A percentile compares a stretch with the other conserved stretches of the same genome.
phyloP scores from a whole-genome alignment of 106 monocot genomes.

The Narthecium ossifragum region DNA sequence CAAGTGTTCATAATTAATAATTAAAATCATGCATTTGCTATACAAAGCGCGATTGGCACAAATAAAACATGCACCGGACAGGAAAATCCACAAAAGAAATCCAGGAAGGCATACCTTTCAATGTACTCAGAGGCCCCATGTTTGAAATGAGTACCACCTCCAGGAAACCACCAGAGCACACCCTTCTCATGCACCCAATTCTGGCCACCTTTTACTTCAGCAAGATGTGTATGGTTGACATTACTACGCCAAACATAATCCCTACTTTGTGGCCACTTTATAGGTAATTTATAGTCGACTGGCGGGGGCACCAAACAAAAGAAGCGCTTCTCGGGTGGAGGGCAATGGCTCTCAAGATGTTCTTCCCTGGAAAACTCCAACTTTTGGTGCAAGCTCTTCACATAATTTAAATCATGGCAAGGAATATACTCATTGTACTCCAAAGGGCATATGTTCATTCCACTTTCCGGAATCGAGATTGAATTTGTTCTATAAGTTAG shows the following conservation, averaged over 20 bases:
- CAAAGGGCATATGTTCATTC: slow-evolving; percentile 77
- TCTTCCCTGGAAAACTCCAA: slow-evolving; percentile 47
- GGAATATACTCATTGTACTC: slow-evolving; percentile 82
- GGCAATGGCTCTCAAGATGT: slow-evolving; percentile 90
- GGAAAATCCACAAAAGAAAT: slow-evolving; percentile 6
- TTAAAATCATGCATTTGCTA: too few species aligned
- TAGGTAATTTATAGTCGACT: slow-evolving; percentile 77
- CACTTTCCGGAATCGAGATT: slow-evolving; percentile 61
- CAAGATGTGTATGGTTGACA: slow-evolving; percentile 94
- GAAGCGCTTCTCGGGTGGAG: slow-evolving; percentile 58
- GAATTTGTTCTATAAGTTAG: slow-evolving; percentile 54
- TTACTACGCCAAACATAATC: slow-evolving; percentile 98
- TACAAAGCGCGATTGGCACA: too few species aligned
- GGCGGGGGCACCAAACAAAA: slow-evolving; percentile 96
- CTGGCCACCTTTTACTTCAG: slow-evolving; percentile 97
- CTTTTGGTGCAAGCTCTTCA: slow-evolving; percentile 23
- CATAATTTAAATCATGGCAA: slow-evolving; percentile 67
- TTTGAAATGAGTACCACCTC: slow-evolving; percentile 98
- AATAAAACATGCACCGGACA: too few species aligned
- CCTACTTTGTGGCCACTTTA: slow-evolving; percentile 83
- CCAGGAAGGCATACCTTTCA: slow-evolving; percentile 47
- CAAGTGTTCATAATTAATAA: too few species aligned
- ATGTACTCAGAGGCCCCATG: slow-evolving; percentile 93
- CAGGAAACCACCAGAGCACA: slow-evolving; percentile 92
- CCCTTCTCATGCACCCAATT: slow-evolving; percentile 96